Base-by-base conservation (phyloP, 2,329 filamentous ascomycete species). In the Achaetomium macrosporum region DNA sequence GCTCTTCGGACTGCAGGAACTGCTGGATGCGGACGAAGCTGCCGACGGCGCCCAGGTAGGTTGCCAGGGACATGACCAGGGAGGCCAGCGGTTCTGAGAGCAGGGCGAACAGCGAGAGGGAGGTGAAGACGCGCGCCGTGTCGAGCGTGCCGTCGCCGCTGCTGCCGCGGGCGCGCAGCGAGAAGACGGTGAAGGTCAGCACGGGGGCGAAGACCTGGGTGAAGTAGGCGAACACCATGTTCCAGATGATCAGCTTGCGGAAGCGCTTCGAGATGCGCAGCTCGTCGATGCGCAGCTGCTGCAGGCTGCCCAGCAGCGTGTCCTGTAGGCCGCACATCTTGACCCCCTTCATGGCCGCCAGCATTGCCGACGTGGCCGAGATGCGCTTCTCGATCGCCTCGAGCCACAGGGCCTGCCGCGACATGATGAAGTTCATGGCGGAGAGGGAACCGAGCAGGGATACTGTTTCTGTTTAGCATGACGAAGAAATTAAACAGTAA, bases 281-380 rank as follows among this genome's bases (percentile, higher is more conserved):
- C 56, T 75, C 73, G 1, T 63, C 48, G 1, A 68, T 58, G 12
- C 73, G 64, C 0, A 73, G 55, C 12, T 61, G 50, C 37, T 73
- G 71, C 1, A 74, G 54, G n/a, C 65, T 61, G 2, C 55, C 39
- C 3, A 60, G 58, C 19, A 73, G 59, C 29, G 61, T 66, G 29
- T 66, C 63, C 1, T 65, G 66, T 5, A 75, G 62, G 0, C 73
- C 73, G 58, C 69, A 69, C 67, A 76, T 73, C 44, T 75, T 75
- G 50, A 76, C 62, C 1, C 68, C 67, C 50, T 74, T 75, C 57
- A 76, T 74, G 10, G 67, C 65, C 4, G 60, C 61, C 1, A 76
- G 64, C 61, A 72, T 71, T 15, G 61, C 64, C 8, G 70, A 67
- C 0, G 71, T 72, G 29, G 68, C 62, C 1, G 67, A 65, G 29